A percentile compares a stretch with the other conserved stretches of the same genome.
phyloP scores from a whole-genome alignment of 2,329 filamentous ascomycete species.

The Raffaelea arxii region DNA sequence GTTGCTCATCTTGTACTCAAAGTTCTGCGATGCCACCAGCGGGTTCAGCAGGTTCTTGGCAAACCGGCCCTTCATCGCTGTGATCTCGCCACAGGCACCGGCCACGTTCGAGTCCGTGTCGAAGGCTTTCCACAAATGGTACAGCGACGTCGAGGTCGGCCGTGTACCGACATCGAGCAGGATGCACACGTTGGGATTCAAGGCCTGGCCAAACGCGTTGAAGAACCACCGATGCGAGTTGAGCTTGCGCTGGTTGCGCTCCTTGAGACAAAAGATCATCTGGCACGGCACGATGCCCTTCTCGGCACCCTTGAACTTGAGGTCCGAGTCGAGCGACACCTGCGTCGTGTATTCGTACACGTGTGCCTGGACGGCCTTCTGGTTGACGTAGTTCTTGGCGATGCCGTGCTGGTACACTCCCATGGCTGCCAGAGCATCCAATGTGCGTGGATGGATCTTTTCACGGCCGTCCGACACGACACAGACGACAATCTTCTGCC shows the following conservation, averaged over 20 bases:
- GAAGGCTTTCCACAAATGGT: slow-evolving; percentile 98
- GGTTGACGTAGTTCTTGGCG: slow-evolving; percentile 96
- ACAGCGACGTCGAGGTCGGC: slow-evolving; percentile 81
- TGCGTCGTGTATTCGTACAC: slow-evolving; percentile 99
- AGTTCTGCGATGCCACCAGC: slow-evolving; percentile 93
- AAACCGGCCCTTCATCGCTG: slow-evolving; percentile 83
- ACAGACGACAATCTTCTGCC: slow-evolving; percentile 98
- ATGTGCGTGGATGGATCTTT: slow-evolving; percentile 80
- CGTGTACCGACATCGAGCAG: slow-evolving; percentile 93
- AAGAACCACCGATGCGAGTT: slow-evolving; percentile 99
- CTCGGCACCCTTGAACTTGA: slow-evolving; percentile 98
- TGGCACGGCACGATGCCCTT: slow-evolving; percentile 98
- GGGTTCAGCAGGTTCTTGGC: slow-evolving; percentile 83
- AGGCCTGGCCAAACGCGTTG: slow-evolving; percentile 86
- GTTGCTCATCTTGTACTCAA: slow-evolving; percentile 99
- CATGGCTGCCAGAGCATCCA: slow-evolving; percentile 92
- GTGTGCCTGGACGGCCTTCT: slow-evolving; percentile 88
- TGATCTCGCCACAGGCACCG: slow-evolving; percentile 94
- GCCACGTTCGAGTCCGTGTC: slow-evolving; percentile 96
- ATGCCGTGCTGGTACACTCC: slow-evolving; percentile 98
- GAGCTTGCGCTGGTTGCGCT: slow-evolving; percentile 94
- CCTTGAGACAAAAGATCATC: slow-evolving; percentile 97
- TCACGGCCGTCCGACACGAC: slow-evolving; percentile 90
- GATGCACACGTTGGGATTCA: slow-evolving; percentile 96
- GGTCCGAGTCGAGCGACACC: slow-evolving; percentile 85